Conservation (phyloP, 768 basidiomycete genomes). For the Nidularia sp. region DNA sequence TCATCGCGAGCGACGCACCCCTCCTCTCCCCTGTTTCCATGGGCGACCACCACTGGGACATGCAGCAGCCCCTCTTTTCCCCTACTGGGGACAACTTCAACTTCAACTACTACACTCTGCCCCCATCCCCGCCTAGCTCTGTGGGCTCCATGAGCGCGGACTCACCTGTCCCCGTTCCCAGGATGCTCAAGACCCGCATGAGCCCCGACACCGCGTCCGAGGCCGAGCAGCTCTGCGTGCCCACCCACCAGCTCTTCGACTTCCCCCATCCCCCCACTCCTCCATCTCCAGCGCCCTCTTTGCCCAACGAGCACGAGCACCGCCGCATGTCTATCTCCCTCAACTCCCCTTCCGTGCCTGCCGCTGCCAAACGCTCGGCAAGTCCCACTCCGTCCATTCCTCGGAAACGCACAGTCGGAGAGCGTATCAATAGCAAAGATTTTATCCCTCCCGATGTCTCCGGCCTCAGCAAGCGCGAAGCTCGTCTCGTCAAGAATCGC, state of each 20-base stretch:
- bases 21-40: constrained; percentile 48
- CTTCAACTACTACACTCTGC: constrained; percentile 45
- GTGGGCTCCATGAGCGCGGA: constrained; percentile 36
- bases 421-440: constrained; percentile 66
- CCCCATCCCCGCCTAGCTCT: constrained; percentile 46
- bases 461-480: constrained; percentile 87
- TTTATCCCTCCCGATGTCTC: constrained; percentile 87
- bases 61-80: constrained; percentile 30
- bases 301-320: constrained; percentile 19
- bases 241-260: constrained; percentile 75
- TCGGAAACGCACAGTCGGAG: constrained; percentile 43
- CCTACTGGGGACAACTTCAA: constrained; percentile 34
- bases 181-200: constrained; percentile 49
- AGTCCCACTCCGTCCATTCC: constrained; percentile 32
- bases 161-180: constrained; percentile 40
- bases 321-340: constrained; percentile 29
- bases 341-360: constrained; percentile 19
- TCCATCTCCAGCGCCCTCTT: constrained; percentile 16
- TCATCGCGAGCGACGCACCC: constrained; percentile 54
- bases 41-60: constrained; percentile 46
- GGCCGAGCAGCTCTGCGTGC: constrained; percentile 51
- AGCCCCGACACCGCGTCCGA: constrained; percentile 39
- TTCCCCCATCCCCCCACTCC: constrained; percentile 35
- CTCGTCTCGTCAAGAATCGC: constrained; percentile 87
- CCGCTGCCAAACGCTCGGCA: constrained; percentile 39